Conservation (phyloP, 164 flowering plant genomes). For the Macadamia tetraphylla region DNA sequence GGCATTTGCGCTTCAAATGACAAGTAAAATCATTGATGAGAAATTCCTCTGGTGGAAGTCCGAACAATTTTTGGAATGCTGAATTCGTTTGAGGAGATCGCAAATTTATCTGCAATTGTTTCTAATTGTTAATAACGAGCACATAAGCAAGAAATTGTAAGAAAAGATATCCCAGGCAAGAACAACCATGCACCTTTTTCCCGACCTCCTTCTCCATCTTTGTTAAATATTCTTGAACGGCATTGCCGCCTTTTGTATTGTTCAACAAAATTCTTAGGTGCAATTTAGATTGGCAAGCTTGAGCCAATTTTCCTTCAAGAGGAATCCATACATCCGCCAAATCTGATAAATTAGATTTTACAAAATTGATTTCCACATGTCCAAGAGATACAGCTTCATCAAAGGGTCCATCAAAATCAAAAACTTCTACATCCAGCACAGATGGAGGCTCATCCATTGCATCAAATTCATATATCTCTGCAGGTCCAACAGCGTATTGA, state of each 20-base stretch:
- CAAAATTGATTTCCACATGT: constrained; percentile 80
- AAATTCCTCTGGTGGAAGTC: constrained; percentile 93
- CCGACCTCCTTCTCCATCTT: constrained; percentile 98
- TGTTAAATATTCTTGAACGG: constrained; percentile 58
- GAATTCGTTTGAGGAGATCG: constrained; percentile 95
- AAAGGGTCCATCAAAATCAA: constrained; percentile 96
- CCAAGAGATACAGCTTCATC: constrained; percentile 88
- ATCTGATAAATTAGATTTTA: constrained; percentile 65
- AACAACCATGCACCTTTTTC: constrained; percentile 58
- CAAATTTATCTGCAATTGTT: constrained; percentile 52
- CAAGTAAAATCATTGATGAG: constrained; percentile 96
- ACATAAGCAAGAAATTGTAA: constrained; percentile 2
- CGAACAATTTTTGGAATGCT: constrained; percentile 88
- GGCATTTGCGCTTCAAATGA: constrained; percentile 92
- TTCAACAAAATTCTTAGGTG: constrained; percentile 80
- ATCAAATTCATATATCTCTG: constrained; percentile 98
- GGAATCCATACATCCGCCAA: constrained; percentile 90
- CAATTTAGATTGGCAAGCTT: constrained; percentile 82
- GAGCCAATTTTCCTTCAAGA: constrained; percentile 84
- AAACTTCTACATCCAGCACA: constrained; percentile 77
- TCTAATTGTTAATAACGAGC: not conserved
- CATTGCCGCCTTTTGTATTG: constrained; percentile 63
- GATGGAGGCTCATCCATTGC: constrained; percentile 99
- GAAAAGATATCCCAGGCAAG: constrained; percentile 4
- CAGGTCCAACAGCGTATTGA: constrained; percentile 15